Base-by-base conservation (phyloP, 1,139 yeast genomes). In the Candida sanyaensis region DNA sequence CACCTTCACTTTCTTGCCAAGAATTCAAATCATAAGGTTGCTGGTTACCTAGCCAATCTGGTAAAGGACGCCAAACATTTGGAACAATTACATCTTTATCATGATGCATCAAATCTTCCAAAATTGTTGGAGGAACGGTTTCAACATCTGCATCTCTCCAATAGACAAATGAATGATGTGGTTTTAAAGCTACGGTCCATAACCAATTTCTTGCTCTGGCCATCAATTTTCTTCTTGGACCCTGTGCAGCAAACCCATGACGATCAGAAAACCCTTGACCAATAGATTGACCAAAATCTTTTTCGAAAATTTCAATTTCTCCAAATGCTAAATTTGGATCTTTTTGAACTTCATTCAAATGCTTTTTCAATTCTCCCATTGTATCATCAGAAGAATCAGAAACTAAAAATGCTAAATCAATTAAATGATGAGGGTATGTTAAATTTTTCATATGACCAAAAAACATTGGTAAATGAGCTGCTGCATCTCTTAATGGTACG, bases 21-120 rank as follows among this genome's bases (percentile, higher is more conserved):
- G 96, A 87, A 69, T 89, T 89, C 63, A 89, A 77, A 70, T 89
- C 96, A 61, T 89, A 89, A 1, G 96, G 96, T 65, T 89, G 96
- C 62, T 88, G 92, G 61, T 84, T 84, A 6, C 95, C 95, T 50
- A 88, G 75, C 92, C 93, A 88, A 64, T 86, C 93, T 1, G 96
- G 96, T 53, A 89, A 71, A 1, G 96, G 96, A 57, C 96, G 78
- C 96, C 96, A 89, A 42, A 89, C 95, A 61, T 89, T 89, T 24
- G 96, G 96, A 24, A 89, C 92, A 49, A 65, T 77, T 17, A 77
- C 77, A 54, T 77, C 82, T 58, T 73, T 75, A 59, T 73, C 73
- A 57, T 77, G 81, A 59, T 77, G 80, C 82, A 77, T 77, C 55
- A 77, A 70, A 57, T 77, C 82, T 59, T 77, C 81, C 50, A 77